Evolutionary conservation across 225 moss, liverwort and hornwort genomes (phyloP).

Genomic region (Bryum argenteum): DNA sequence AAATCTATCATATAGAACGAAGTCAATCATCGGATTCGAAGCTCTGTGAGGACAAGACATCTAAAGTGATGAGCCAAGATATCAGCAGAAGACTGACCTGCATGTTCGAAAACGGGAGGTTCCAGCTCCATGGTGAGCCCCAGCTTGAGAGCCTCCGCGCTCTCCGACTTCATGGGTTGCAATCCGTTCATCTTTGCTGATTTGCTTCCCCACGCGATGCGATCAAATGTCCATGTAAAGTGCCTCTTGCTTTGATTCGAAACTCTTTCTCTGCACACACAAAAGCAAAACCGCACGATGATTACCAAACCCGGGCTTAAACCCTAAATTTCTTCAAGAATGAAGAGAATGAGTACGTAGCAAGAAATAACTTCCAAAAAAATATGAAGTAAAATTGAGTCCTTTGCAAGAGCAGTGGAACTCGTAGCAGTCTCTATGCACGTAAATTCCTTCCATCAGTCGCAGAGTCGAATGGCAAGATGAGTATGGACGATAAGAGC

Average conservation of each 20-base stretch:
- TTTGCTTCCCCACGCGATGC: background rate
- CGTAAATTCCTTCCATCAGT: background rate
- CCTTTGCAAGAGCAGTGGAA: background rate
- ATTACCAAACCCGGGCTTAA: background rate
- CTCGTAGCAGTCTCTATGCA: background rate
- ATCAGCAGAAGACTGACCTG: background rate
- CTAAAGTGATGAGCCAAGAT: too few species aligned
- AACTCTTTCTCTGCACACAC: slow-evolving; percentile 16
- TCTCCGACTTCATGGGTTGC: slow-evolving; percentile 52
- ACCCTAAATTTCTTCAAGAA: too few species aligned
- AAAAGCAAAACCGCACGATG: background rate
- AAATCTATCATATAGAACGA: too few species aligned
- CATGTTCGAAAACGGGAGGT: slow-evolving; percentile 50
- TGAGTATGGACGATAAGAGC: background rate
- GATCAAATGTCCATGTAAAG: slow-evolving; percentile 21
- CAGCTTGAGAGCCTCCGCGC: slow-evolving; percentile 47
- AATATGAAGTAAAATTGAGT: too few species aligned
- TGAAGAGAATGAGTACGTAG: too few species aligned
- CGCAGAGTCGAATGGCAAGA: background rate
- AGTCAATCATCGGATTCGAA: too few species aligned
- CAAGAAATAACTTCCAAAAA: too few species aligned
- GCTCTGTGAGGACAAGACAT: too few species aligned
- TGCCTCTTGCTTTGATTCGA: slow-evolving; percentile 8
- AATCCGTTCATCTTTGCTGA: slow-evolving; percentile 32
- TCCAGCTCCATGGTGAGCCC: slow-evolving; percentile 76